Base-by-base conservation (phyloP, 768 basidiomycete genomes). In the Russula abietina region DNA sequence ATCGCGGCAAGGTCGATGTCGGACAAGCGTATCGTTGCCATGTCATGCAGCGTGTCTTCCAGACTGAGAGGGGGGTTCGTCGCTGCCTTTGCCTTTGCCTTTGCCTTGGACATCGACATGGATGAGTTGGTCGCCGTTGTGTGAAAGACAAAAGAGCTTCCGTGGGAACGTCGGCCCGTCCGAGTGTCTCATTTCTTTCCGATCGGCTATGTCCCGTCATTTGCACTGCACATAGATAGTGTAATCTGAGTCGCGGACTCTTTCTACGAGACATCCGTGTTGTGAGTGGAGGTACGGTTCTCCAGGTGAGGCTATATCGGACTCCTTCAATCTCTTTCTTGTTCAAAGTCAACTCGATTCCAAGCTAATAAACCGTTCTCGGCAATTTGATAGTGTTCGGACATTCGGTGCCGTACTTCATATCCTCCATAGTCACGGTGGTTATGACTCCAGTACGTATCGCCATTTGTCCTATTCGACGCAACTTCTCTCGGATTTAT, bases 21-120 rank as follows among this genome's bases (percentile, higher is more conserved):
- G 11, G 85, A 83, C 30, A 83, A 82, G 32, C 86, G 82, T 22
- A 91, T 75, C 36, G 89, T 72, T 6, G 89, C 88, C 26, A 92
- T 81, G 73, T 92, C 90, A 14, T 80, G 85, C 41, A 91, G 78
- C 8, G 83, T 84, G 60, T 83, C 80, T 61, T 77, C 72, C 33
- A 89, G 77, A 8, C 83, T 75, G 46, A 91, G 76, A 14, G 84
- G 76, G 12, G 83, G 80, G 63, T 83, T 66, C 69, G 58, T 75
- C 74, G 76, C 76, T 67, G 41, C 8, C 24, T 57, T 57, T 9
- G 30, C 54, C 24, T 57, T 57, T 9, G 30, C 54, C 28, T 24
- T 53, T 6, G 33, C 50, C 17, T 43, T 52, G 51, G 59, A 38
- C 17, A 43, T 54, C 26, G 55, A 55, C 36, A 53, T 53, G 33